phyloP scores from a whole-genome alignment of 2,329 filamentous ascomycete species.

The Claviceps digitariae region DNA sequence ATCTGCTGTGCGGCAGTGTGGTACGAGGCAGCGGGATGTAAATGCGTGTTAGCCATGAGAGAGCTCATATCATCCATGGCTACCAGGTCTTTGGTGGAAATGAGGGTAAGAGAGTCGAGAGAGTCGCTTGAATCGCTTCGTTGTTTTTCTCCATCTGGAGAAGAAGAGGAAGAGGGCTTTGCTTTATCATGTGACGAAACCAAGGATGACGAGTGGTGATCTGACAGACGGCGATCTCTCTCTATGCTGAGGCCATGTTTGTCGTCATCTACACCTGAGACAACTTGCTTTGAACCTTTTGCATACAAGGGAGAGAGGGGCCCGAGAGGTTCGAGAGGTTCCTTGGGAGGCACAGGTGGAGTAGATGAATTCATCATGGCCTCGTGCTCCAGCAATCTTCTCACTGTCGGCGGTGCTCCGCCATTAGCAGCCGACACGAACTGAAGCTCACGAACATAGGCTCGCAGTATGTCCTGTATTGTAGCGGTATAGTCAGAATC shows the following conservation, averaged over 20 bases:
- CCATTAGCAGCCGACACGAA: slow-evolving; percentile 30
- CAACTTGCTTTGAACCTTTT: slow-evolving; percentile 20
- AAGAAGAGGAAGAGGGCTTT: slow-evolving; percentile 22
- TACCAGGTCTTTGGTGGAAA: slow-evolving; percentile 42
- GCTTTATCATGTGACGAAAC: slow-evolving; percentile 16
- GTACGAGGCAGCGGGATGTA: slow-evolving; percentile 21
- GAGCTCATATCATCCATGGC: slow-evolving; percentile 29
- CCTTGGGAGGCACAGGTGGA: slow-evolving; percentile 7
- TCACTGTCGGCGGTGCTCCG: slow-evolving; percentile 33
- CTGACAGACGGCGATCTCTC: slow-evolving; percentile 22
- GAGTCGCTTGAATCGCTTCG: slow-evolving; percentile 15
- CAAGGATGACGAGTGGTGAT: slow-evolving; percentile 17
- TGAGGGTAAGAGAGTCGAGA: slow-evolving; percentile 28
- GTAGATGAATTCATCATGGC: slow-evolving; percentile 14
- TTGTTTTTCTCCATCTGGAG: slow-evolving; percentile 8
- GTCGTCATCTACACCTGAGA: slow-evolving; percentile 22
- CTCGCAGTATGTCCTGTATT: slow-evolving; percentile 40
- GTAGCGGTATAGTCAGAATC: not conserved
- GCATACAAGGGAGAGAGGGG: slow-evolving; percentile 16
- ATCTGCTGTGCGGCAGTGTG: slow-evolving; percentile 24
- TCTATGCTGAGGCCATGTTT: slow-evolving; percentile 28
- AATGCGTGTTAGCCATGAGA: slow-evolving; percentile 27
- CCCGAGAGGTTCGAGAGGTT: too few species aligned
- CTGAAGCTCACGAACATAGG: slow-evolving; percentile 48
- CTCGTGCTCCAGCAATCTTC: slow-evolving; percentile 37